phyloP scores from a whole-genome alignment of 176 grass and related monocot genomes.

The Carex myosuroides region DNA sequence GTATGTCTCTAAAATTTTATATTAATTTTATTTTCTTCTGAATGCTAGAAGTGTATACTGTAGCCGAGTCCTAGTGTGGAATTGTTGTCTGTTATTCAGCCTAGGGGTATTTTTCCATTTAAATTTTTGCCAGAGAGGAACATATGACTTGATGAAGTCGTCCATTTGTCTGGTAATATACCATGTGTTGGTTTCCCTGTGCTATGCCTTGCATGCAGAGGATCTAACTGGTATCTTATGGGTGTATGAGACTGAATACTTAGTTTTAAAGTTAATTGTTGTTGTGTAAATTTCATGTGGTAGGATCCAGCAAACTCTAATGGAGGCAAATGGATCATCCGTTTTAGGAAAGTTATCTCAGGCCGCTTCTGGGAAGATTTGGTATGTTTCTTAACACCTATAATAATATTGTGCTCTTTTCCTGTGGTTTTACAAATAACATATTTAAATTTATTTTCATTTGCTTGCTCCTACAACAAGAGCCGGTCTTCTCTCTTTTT shows the following conservation, averaged over 20 bases:
- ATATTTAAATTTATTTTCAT: neutral
- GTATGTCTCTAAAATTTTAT: neutral
- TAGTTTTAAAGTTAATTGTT: neutral
- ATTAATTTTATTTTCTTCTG: neutral
- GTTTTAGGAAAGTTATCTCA: conserved; percentile 92
- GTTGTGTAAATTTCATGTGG: conserved; percentile 24
- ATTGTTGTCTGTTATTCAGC: neutral
- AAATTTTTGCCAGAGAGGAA: neutral
- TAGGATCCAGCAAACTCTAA: conserved; percentile 81
- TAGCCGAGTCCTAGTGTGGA: neutral
- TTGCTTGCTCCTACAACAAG: neutral
- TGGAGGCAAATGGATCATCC: conserved; percentile 97
- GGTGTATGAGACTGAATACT: neutral
- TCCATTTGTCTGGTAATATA: neutral
- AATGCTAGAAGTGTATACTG: neutral
- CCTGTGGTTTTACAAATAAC: neutral
- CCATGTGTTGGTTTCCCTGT: neutral
- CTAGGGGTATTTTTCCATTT: neutral
- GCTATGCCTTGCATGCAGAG: neutral
- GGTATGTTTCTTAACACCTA: conserved; percentile 35
- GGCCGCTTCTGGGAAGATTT: conserved; percentile 98
- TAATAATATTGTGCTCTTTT: conserved; percentile 14
- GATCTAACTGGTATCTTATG: neutral
- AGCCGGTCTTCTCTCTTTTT: neutral
- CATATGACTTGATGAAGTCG: neutral